Evolutionary conservation across 495 filamentous ascomycete genomes (phyloP).

Genomic region (Lophium mytilinum): DNA sequence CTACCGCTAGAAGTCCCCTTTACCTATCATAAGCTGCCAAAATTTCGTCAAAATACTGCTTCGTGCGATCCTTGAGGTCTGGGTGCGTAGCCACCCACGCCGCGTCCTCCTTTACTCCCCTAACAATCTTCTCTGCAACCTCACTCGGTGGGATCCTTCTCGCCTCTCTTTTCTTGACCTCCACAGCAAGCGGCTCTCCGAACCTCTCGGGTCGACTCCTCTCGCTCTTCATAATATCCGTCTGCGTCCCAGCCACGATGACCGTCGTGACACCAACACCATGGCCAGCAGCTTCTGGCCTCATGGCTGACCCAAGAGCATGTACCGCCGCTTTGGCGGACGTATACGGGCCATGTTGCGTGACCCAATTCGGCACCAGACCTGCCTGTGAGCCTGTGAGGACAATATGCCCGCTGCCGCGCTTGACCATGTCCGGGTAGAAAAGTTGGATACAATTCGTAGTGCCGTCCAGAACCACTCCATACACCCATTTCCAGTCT

Average conservation of each 20-base stretch:
- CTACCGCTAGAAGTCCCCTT: background rate
- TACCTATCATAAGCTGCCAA: slow-evolving; percentile 17
- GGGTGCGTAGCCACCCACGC: slow-evolving; percentile 17
- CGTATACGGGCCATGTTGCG: slow-evolving; percentile 13
- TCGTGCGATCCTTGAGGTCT: slow-evolving; percentile 14
- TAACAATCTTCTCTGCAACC: slow-evolving; percentile 8
- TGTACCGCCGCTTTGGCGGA: slow-evolving; percentile 15
- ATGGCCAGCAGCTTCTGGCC: slow-evolving; percentile 9
- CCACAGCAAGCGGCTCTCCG: slow-evolving; percentile 3
- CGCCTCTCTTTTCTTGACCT: slow-evolving; percentile 12
- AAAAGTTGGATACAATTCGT: slow-evolving; percentile 13
- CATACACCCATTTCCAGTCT: slow-evolving; percentile 20
- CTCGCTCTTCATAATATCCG: slow-evolving; percentile 20
- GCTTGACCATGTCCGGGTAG: slow-evolving; percentile 14
- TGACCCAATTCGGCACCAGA: slow-evolving; percentile 17
- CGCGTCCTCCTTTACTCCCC: slow-evolving; percentile 12
- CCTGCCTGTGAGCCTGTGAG: slow-evolving; percentile 16
- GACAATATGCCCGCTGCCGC: slow-evolving; percentile 9
- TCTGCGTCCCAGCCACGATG: slow-evolving; percentile 13
- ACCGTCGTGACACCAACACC: slow-evolving; percentile 13
- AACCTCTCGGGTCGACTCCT: slow-evolving; percentile 12
- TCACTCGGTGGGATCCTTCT: slow-evolving; percentile 9
- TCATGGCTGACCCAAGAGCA: slow-evolving; percentile 8
- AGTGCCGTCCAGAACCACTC: slow-evolving; percentile 8
- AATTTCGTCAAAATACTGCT: slow-evolving; percentile 19